Conservation (phyloP, 2,329 filamentous ascomycete species). For the Phyllosticta citriasiana region DNA sequence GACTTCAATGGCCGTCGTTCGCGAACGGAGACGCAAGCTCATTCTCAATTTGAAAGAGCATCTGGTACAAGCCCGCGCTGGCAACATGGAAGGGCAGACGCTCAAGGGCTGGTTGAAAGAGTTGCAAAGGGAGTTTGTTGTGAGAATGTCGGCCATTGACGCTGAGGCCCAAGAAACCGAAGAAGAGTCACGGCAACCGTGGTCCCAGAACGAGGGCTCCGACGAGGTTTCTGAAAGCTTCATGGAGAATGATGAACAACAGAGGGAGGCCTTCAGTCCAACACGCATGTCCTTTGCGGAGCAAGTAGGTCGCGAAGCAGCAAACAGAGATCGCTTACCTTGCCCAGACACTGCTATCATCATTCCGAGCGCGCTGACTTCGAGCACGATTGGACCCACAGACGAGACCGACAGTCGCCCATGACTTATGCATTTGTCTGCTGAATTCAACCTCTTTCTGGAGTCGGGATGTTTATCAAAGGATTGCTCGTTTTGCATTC, state of each 20-base stretch:
- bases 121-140: conserved; percentile 65
- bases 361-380: background rate
- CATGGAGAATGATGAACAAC: background rate
- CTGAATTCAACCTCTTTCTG: background rate
- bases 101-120: conserved; percentile 54
- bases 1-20: conserved; percentile 46
- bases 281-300: background rate
- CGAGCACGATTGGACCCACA: background rate
- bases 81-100: conserved; percentile 53
- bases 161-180: conserved; percentile 21
- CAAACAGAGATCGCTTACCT: no score
- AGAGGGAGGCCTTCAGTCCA: background rate
- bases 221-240: background rate
- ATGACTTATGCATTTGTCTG: background rate
- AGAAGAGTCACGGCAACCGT: background rate
- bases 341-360: background rate
- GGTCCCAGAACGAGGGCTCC: background rate
- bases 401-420: background rate
- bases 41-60: conserved; percentile 64
- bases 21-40: conserved; percentile 59
- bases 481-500: background rate
- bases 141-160: conserved; percentile 59
- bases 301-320: no score
- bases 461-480: background rate
- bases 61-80: conserved; percentile 56